Percentiles rank a stretch among this genome's conserved stretches.
Evolutionary conservation across 2,329 filamentous ascomycete genomes (phyloP).

Genomic region (Tolypocladium cylindrosporum): DNA sequence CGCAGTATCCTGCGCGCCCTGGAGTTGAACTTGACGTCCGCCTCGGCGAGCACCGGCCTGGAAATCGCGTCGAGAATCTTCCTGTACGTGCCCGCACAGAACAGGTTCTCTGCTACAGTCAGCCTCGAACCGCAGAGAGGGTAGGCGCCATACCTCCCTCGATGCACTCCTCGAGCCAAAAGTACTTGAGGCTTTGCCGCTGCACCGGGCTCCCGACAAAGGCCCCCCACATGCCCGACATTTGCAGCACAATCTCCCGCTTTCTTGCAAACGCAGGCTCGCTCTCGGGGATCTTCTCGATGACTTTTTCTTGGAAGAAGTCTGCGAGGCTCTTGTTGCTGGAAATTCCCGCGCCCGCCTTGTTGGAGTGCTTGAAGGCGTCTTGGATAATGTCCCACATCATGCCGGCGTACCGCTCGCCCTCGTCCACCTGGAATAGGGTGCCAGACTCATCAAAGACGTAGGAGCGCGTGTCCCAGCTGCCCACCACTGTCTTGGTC

Average conservation of each 20-base stretch:
- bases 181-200: conserved; percentile 62
- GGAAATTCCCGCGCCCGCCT: conserved; percentile 37
- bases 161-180: conserved; percentile 70
- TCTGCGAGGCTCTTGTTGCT: conserved; percentile 38
- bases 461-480: conserved; percentile 41
- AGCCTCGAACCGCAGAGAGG: neutral
- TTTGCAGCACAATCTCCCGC: conserved; percentile 35
- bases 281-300: conserved; percentile 34
- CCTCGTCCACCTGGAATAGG: conserved; percentile 34
- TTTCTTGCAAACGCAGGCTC: conserved; percentile 27
- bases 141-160: conserved; percentile 45
- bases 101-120: conserved; percentile 42
- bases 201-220: conserved; percentile 58
- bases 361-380: conserved; percentile 58
- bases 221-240: conserved; percentile 58
- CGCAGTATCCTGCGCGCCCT: conserved; percentile 33
- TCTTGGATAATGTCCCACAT: conserved; percentile 61
- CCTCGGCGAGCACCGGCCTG: conserved; percentile 42
- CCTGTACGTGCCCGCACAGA: conserved; percentile 49
- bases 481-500: conserved; percentile 41
- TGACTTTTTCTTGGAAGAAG: conserved; percentile 38
- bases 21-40: conserved; percentile 41
- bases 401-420: conserved; percentile 36
- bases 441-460: conserved; percentile 48
- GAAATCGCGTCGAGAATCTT: conserved; percentile 49